phyloP scores from a whole-genome alignment of 1,284 basidiomycete genomes.

The Fomitopsis schrenkii region DNA sequence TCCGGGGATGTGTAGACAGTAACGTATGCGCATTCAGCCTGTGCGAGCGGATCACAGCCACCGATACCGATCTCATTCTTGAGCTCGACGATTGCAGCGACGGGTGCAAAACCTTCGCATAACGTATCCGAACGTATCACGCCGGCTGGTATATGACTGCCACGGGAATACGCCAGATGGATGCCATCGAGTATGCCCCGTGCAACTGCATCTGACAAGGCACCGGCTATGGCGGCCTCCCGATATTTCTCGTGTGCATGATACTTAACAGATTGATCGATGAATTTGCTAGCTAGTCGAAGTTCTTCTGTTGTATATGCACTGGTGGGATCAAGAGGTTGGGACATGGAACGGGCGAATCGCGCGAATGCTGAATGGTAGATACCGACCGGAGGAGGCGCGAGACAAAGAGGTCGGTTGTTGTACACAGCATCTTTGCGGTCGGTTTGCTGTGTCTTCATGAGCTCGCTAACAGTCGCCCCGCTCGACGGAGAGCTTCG shows the following conservation, averaged over 20 bases:
- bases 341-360: not conserved
- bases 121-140: not conserved
- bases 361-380: constrained; percentile 12
- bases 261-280: not conserved
- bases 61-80: constrained; percentile 15
- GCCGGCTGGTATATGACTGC: not conserved
- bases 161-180: not conserved
- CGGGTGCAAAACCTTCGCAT: not conserved
- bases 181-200: not conserved
- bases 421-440: constrained; percentile 1
- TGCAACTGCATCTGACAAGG: not conserved
- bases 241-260: not conserved
- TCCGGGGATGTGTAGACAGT: not conserved
- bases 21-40: constrained; percentile 9
- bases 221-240: not conserved
- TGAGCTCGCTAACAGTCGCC: no score
- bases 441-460: no score
- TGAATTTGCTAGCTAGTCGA: not conserved
- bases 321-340: not conserved
- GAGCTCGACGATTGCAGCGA: not conserved
- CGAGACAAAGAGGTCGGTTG: constrained; percentile 6
- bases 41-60: constrained; percentile 7
- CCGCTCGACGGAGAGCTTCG: no score
- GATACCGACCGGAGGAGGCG: constrained; percentile 6
- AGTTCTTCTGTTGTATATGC: not conserved